Conservation (phyloP, 768 basidiomycete genomes). For the Fistulinella prunicolor region DNA sequence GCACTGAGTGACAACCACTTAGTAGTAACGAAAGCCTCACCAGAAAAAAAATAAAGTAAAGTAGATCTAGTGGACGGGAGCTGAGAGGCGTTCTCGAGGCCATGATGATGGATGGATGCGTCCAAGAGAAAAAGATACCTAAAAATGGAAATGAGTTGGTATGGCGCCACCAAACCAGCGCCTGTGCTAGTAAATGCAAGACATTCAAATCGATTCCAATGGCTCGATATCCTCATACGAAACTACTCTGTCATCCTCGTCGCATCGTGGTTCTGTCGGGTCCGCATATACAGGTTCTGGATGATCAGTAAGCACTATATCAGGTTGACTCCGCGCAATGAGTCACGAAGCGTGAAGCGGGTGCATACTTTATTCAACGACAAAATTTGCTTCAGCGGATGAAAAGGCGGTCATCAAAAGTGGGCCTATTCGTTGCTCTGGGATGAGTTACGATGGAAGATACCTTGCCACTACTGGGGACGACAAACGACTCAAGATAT, state of each 20-base stretch:
- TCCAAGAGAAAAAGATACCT: no score
- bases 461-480: slow-evolving; percentile 68
- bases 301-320: slow-evolving; percentile 44
- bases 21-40: slow-evolving; percentile 34
- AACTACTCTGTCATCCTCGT: slow-evolving; percentile 38
- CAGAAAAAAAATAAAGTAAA: slow-evolving; percentile 72
- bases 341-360: slow-evolving; percentile 41
- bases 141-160: no score
- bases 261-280: slow-evolving; percentile 51
- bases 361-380: slow-evolving; percentile 44
- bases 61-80: slow-evolving; percentile 58
- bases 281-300: slow-evolving; percentile 59
- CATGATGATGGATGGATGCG: slow-evolving; percentile 15
- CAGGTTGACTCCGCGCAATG: not conserved
- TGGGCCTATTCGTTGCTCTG: slow-evolving; percentile 60
- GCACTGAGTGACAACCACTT: not conserved
- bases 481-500: slow-evolving; percentile 79
- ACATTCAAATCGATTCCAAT: no score
- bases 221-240: slow-evolving; percentile 48
- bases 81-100: slow-evolving; percentile 40
- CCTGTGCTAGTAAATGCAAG: no score
- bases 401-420: slow-evolving; percentile 39
- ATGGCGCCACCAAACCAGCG: no score
- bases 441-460: slow-evolving; percentile 40
- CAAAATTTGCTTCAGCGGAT: slow-evolving; percentile 30